Percentiles rank a stretch among this genome's conserved stretches.
Conservation (phyloP, 2,329 filamentous ascomycete species). For the Aureobasidium pullulans region DNA sequence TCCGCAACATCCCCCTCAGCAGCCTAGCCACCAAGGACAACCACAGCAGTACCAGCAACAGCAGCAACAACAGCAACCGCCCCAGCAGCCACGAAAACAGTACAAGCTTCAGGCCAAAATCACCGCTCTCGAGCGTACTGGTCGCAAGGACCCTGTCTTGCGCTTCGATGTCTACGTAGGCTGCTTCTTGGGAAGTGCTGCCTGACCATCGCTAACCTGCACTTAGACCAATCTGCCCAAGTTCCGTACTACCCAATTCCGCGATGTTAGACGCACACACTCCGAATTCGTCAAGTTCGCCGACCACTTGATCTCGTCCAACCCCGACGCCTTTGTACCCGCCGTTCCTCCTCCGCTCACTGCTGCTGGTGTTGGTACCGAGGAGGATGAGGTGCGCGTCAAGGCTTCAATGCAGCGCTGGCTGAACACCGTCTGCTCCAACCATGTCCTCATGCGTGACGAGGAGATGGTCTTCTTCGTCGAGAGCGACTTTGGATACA, state of each 20-base stretch:
- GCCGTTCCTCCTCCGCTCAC: conserved; percentile 93
- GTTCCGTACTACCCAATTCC: conserved; percentile 95
- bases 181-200: conserved; percentile 13
- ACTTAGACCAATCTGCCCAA: conserved; percentile 92
- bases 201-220: neutral
- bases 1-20: conserved; percentile 31
- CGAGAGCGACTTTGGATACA: conserved; percentile 98
- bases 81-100: conserved; percentile 26
- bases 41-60: conserved; percentile 26
- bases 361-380: conserved; percentile 87
- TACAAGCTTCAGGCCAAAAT: conserved; percentile 86
- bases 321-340: conserved; percentile 89
- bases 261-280: conserved; percentile 90
- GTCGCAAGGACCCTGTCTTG: conserved; percentile 90
- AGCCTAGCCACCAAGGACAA: conserved; percentile 22
- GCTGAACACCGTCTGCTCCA: conserved; percentile 88
- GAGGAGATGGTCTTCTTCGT: conserved; percentile 98
- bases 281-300: conserved; percentile 95
- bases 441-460: conserved; percentile 86
- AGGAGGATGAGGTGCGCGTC: conserved; percentile 86
- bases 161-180: conserved; percentile 94
- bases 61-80: conserved; percentile 29
- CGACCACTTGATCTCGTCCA: conserved; percentile 93
- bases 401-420: conserved; percentile 88
- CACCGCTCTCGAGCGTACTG: conserved; percentile 82